Evolutionary conservation across 768 basidiomycete genomes (phyloP).

Genomic region (Gelatoporia subvermispora): DNA sequence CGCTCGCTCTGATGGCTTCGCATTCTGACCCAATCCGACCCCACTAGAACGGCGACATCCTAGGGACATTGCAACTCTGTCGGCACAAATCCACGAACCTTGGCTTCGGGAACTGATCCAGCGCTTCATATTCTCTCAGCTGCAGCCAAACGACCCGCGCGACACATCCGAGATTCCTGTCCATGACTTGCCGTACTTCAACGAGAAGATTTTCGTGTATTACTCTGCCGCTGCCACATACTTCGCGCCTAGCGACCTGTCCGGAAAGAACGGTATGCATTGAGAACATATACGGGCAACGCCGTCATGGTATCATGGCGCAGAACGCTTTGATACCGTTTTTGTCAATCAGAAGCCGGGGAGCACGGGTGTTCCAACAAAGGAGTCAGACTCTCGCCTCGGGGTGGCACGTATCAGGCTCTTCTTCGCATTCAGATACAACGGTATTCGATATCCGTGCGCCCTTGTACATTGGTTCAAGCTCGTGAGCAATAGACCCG

Average conservation of each 20-base stretch:
- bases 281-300: slow-evolving; percentile 15
- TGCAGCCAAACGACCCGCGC: not conserved
- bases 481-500: slow-evolving; percentile 8
- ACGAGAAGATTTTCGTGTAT: slow-evolving; percentile 9
- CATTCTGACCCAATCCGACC: too few relatives aligned
- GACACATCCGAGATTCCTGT: too few relatives aligned
- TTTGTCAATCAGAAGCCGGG: slow-evolving; percentile 12
- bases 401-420: slow-evolving; percentile 11
- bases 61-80: too few relatives aligned
- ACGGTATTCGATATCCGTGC: slow-evolving; percentile 19
- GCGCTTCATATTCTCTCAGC: not conserved
- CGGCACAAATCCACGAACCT: too few relatives aligned
- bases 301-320: slow-evolving; percentile 16
- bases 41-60: too few relatives aligned
- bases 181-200: too few relatives aligned
- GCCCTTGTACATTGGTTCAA: slow-evolving; percentile 1
- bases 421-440: slow-evolving; percentile 22
- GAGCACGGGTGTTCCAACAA: slow-evolving; percentile 10
- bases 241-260: slow-evolving; percentile 22
- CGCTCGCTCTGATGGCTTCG: too few relatives aligned
- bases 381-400: too few relatives aligned
- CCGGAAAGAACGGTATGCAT: slow-evolving; percentile 22
- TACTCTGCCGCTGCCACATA: slow-evolving; percentile 20
- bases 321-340: slow-evolving; percentile 15
- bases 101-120: not conserved